Conservation (phyloP, 176 grass and related monocot genomes). For the Pontederia crassipes region DNA sequence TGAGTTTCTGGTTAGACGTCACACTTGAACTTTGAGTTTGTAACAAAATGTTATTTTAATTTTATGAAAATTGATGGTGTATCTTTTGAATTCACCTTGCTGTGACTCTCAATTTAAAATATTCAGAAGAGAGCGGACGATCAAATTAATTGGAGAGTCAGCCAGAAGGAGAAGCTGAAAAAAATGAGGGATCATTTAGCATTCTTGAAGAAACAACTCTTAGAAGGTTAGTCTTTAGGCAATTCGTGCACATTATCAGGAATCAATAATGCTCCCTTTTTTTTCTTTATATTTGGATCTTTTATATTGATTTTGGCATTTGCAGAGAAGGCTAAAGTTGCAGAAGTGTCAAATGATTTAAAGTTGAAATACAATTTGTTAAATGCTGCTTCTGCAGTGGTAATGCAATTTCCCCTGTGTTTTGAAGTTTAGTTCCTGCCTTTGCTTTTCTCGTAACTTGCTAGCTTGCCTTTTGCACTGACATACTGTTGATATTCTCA, state of each 20-base stretch:
- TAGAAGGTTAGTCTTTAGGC: constrained; percentile 21
- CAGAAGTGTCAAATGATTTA: constrained; percentile 36
- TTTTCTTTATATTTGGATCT: neutral
- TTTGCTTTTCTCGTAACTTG: too few species aligned
- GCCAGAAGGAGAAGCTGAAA: constrained; percentile 57
- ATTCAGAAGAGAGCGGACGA: constrained; percentile 64
- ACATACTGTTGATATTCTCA: neutral
- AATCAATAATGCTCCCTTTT: constrained; percentile 17
- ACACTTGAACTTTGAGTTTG: too few species aligned
- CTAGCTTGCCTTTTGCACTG: too few species aligned
- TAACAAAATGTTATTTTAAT: too few species aligned
- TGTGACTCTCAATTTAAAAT: neutral
- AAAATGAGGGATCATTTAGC: constrained; percentile 48
- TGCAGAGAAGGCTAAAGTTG: constrained; percentile 58
- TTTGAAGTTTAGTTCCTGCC: neutral
- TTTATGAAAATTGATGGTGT: neutral
- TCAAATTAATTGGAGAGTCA: constrained; percentile 56
- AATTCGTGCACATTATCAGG: neutral
- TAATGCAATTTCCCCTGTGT: constrained; percentile 21
- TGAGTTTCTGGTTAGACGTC: too few species aligned
- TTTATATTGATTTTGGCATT: constrained; percentile 13
- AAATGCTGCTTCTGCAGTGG: constrained; percentile 45
- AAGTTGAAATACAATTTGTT: constrained; percentile 32
- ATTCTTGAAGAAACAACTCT: constrained; percentile 43
- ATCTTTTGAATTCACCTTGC: constrained; percentile 15